phyloP scores from a whole-genome alignment of 2,329 filamentous ascomycete species.

The Xylaria sp. region DNA sequence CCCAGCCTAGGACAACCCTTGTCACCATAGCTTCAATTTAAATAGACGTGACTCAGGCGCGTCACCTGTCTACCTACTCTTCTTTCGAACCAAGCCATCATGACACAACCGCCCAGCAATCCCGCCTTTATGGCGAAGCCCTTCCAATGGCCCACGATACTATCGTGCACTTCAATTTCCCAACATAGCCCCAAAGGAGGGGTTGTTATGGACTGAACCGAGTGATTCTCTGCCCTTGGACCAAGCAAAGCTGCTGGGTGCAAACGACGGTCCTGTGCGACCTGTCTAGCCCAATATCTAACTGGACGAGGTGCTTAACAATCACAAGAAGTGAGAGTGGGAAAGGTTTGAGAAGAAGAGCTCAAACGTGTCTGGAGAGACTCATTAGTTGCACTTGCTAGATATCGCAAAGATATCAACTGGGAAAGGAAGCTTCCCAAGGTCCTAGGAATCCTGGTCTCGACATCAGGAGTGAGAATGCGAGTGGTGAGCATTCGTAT shows the following conservation, averaged over 20 bases:
- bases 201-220: constrained; percentile 58
- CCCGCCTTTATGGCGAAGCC: constrained; percentile 39
- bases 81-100: constrained; percentile 39
- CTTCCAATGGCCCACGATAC: constrained; percentile 41
- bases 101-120: constrained; percentile 37
- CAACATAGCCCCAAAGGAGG: constrained; percentile 64
- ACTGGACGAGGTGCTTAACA: constrained; percentile 30
- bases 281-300: constrained; percentile 30
- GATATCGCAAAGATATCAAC: constrained; percentile 19
- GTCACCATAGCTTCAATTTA: constrained; percentile 30
- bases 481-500: constrained; percentile 19
- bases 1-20: constrained; percentile 4
- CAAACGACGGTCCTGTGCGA: constrained; percentile 29
- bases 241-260: constrained; percentile 37
- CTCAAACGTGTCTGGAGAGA: not conserved
- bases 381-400: not conserved
- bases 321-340: constrained; percentile 5
- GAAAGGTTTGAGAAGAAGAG: constrained; percentile 8
- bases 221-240: constrained; percentile 43
- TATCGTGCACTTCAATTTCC: constrained; percentile 32
- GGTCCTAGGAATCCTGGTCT: constrained; percentile 12
- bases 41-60: constrained; percentile 35
- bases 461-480: constrained; percentile 24
- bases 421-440: not conserved
- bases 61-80: constrained; percentile 35